Evolutionary conservation across 2,329 filamentous ascomycete genomes (phyloP).

Genomic region (Huntiella decipiens): DNA sequence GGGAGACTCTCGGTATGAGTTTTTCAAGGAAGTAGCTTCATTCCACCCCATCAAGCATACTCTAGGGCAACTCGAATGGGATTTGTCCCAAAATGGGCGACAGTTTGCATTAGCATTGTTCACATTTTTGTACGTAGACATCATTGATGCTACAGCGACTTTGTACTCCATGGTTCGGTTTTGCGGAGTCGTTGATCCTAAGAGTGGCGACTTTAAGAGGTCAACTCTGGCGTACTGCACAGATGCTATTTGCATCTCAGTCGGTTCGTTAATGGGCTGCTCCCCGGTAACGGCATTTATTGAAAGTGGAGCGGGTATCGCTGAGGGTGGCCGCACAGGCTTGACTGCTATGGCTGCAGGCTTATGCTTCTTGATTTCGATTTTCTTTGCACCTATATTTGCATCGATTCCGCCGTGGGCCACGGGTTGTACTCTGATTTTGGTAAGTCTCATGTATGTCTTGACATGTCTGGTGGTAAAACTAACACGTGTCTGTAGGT

Average conservation of each 20-base stretch:
- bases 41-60: constrained; percentile 51
- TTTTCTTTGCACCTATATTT: constrained; percentile 83
- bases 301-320: constrained; percentile 78
- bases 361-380: constrained; percentile 66
- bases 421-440: constrained; percentile 53
- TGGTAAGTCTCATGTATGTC: constrained; percentile 26
- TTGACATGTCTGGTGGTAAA: too few species aligned
- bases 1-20: constrained; percentile 47
- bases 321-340: constrained; percentile 69
- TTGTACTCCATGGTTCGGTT: constrained; percentile 82
- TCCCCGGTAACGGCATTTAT: constrained; percentile 76
- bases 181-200: constrained; percentile 58
- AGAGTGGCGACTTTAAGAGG: constrained; percentile 74
- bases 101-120: constrained; percentile 48
- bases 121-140: constrained; percentile 81
- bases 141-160: constrained; percentile 71
- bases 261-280: constrained; percentile 58
- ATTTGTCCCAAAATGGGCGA: constrained; percentile 31
- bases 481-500: constrained; percentile 25
- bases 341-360: constrained; percentile 65
- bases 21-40: constrained; percentile 53
- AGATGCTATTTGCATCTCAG: constrained; percentile 59
- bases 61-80: constrained; percentile 47
- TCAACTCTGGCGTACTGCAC: constrained; percentile 69
- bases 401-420: constrained; percentile 80